Evolutionary conservation across 106 monocot genomes (phyloP), one percentile per base, ranked within the genome.

Genomic region (Ottelia alismoides): DNA sequence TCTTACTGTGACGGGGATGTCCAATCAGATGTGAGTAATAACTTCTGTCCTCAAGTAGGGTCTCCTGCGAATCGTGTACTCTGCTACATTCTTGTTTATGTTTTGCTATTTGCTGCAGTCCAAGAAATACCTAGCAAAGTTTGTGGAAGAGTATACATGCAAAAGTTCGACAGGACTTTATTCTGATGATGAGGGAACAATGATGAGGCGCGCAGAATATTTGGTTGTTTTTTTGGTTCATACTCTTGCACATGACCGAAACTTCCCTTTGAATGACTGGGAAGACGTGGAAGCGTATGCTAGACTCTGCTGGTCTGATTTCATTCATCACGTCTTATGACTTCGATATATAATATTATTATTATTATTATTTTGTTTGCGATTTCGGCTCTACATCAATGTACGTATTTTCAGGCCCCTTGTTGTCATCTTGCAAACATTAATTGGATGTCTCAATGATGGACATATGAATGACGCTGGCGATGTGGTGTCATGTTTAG

Each of bases 201-300:
- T 81, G 52, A 78, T 68, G 17, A 62, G 68, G 58, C 61, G 61
- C 25, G 76, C 93, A 58, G 93, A 72, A 59, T 94, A 88, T 78
- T 66, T 76, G 35, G 54, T 84, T 27, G 88, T 88, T 45, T 94
- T 78, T 49, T 59, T 94, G 52, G 63, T 88, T 57, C 81, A 84
- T 76, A 19, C 78, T 63, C 84, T 94, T 66, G 88, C 78, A 60
- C 78, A 88, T 78, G 70, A 76, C 64, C 35, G 22, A 23, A 53
- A 28, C 16, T 84, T 94, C 48, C 81, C 88, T 51, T 62, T 65
- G 9, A 56, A 65, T 27, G 61, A 67, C 28, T 84, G 67, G 62
- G 62, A 62, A 45, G 67, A 84, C 55, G 64, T 69, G 28, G 69
- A 65, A 65, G 58, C 53, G 53, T 87, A 75, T 75, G 75, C 65